Evolutionary conservation across 805 yeast species (phyloP).

Genomic region (Clavispora carvajalis): DNA sequence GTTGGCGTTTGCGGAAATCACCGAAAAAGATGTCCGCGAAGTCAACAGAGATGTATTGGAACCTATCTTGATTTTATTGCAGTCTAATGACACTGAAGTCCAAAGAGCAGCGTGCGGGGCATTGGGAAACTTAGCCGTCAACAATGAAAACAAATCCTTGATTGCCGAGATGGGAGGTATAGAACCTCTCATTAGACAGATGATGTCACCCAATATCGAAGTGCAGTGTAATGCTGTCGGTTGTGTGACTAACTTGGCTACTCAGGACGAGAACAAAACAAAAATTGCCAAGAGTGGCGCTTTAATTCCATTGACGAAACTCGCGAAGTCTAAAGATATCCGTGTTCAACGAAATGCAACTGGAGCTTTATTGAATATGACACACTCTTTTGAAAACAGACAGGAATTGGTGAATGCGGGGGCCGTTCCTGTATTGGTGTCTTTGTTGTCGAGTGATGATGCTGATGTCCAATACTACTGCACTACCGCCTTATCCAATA

Average conservation of each 20-base stretch:
- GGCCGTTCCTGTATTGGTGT: conserved; percentile 93
- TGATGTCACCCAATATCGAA: conserved; percentile 95
- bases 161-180: conserved; percentile 98
- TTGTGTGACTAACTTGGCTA: conserved; percentile 95
- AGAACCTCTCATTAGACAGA: conserved; percentile 92
- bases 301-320: conserved; percentile 83
- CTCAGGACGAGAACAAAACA: conserved; percentile 94
- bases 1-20: conserved; percentile 95
- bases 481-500: conserved; percentile 93
- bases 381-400: conserved; percentile 94
- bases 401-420: conserved; percentile 96
- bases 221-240: conserved; percentile 99
- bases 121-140: conserved; percentile 94
- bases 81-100: conserved; percentile 86
- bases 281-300: conserved; percentile 97
- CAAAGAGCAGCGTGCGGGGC: conserved; percentile 99
- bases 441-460: conserved; percentile 77
- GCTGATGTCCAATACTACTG: conserved; percentile 98
- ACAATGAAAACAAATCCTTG: conserved; percentile 86
- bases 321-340: conserved; percentile 90
- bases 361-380: conserved; percentile 96
- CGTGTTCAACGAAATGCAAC: conserved; percentile 98
- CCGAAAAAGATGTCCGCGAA: conserved; percentile 90
- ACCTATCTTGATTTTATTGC: conserved; percentile 84
- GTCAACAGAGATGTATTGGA: conserved; percentile 89